Evolutionary conservation across 345 rosid species (phyloP).

Genomic region (Xanthoceras sorbifolium): DNA sequence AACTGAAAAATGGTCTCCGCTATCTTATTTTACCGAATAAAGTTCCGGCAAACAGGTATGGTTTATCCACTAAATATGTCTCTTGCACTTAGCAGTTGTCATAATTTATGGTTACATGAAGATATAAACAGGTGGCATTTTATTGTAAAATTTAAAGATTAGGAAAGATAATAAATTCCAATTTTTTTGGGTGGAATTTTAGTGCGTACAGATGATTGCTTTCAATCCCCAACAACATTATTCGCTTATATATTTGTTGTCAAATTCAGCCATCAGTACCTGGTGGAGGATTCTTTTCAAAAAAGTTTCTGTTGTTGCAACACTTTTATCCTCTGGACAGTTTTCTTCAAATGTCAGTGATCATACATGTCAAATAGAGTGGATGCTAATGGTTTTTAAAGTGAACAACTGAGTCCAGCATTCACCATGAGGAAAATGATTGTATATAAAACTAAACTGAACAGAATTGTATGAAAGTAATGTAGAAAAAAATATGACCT

Average conservation of each 20-base stretch:
- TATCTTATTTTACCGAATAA: constrained; percentile 96
- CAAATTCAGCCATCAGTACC: neutral
- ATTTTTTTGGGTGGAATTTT: neutral
- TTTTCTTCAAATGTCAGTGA: neutral
- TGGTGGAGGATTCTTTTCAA: neutral
- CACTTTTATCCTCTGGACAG: neutral
- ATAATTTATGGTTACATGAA: neutral
- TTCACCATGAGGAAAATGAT: neutral
- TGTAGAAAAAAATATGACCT: neutral
- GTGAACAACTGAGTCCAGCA: neutral
- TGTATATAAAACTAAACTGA: neutral
- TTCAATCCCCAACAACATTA: neutral
- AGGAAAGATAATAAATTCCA: neutral
- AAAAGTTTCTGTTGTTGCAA: neutral
- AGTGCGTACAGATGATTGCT: neutral
- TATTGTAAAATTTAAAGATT: neutral
- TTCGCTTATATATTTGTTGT: neutral
- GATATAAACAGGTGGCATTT: neutral
- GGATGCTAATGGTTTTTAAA: neutral
- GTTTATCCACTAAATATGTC: constrained; percentile 3
- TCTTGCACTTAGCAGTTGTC: constrained; percentile 5
- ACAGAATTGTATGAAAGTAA: neutral
- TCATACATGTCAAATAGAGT: neutral
- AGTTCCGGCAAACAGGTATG: constrained; percentile 92
- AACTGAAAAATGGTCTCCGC: constrained; percentile 88